Evolutionary conservation across 1,284 basidiomycete species (phyloP), one percentile per base, ranked within the genome.

Genomic region (Cystobasidium pallidum): DNA sequence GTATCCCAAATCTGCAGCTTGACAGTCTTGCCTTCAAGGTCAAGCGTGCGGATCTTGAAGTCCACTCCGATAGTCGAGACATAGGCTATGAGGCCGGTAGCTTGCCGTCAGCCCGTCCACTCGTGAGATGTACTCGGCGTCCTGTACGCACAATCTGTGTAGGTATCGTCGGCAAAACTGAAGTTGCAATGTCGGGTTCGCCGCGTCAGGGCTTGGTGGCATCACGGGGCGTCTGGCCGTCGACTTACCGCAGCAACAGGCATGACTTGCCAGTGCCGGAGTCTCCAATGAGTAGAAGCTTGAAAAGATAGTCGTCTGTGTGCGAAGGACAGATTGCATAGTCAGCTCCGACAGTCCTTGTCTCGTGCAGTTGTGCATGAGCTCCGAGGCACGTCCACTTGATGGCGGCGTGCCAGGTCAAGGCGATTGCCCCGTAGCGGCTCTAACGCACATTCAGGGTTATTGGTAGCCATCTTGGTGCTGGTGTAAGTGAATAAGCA

Each of bases 1-100:
- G 94, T 97, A 80, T 97, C 94, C 94, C 94, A 97, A 93, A 99
- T 99, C 84, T 99, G 96, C 74, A 99, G 88, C 83, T 99, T 99
- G 80, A 99, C 73, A 17, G 93, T 98, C 91, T 98, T 99, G 77
- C 95, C 95, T 82, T 99, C 96, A 68, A 99, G 87, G 83, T 99
- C 96, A 82, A 99, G 98, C 59, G 96, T 99, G 78, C 96, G 87
- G 84, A 99, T 99, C 90, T 99, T 99, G 86, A 99, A 99, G 85
- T 99, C 96, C 74, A 99, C 80, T 55, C 82, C 81, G 62, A 80
- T 78, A 75, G 81, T 83, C 34, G 82, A 83, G 75, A 83, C 83
- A 77, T 83, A 83, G 28, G 79, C 67, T 70, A 47, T 54, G 58
- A 52, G 13, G 30, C 6, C 30, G 17, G 15, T 24, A n/a, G 11